Evolutionary conservation across 2,329 filamentous ascomycete genomes (phyloP).

Genomic region (Tolypocladium pustulatum): DNA sequence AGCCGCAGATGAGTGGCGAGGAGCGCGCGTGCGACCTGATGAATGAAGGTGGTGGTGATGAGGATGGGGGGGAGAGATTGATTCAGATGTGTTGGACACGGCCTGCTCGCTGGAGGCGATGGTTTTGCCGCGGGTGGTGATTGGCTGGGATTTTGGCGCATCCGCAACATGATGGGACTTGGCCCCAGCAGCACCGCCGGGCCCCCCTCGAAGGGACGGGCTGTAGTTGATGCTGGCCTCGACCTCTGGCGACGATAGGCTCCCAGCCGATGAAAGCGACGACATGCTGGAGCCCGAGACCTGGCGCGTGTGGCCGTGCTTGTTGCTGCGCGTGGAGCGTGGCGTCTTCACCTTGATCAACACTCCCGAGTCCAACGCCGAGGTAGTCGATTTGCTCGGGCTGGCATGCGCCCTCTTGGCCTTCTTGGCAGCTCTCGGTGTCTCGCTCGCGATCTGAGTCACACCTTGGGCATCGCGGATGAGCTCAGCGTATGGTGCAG

Average conservation of each 20-base stretch:
- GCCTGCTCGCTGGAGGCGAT: constrained; percentile 25
- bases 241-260: constrained; percentile 26
- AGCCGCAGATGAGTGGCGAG: constrained; percentile 12
- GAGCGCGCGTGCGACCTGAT: constrained; percentile 10
- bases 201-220: constrained; percentile 16
- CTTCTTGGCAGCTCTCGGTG: constrained; percentile 23
- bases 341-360: constrained; percentile 22
- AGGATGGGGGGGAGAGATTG: constrained; percentile 20
- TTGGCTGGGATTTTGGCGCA: constrained; percentile 28
- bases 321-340: constrained; percentile 12
- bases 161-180: constrained; percentile 17
- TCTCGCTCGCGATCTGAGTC: neutral
- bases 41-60: constrained; percentile 1
- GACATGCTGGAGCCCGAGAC: constrained; percentile 31
- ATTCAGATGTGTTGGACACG: constrained; percentile 25
- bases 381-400: constrained; percentile 3
- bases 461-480: constrained; percentile 21
- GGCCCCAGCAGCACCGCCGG: constrained; percentile 10
- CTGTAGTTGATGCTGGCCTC: constrained; percentile 8
- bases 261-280: constrained; percentile 29
- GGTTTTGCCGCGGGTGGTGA: constrained; percentile 19
- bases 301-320: constrained; percentile 14
- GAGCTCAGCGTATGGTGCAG: constrained; percentile 39
- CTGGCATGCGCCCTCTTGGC: constrained; percentile 20
- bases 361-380: neutral